phyloP scores from a whole-genome alignment of 2,329 filamentous ascomycete species.

The Fusarium sp. region DNA sequence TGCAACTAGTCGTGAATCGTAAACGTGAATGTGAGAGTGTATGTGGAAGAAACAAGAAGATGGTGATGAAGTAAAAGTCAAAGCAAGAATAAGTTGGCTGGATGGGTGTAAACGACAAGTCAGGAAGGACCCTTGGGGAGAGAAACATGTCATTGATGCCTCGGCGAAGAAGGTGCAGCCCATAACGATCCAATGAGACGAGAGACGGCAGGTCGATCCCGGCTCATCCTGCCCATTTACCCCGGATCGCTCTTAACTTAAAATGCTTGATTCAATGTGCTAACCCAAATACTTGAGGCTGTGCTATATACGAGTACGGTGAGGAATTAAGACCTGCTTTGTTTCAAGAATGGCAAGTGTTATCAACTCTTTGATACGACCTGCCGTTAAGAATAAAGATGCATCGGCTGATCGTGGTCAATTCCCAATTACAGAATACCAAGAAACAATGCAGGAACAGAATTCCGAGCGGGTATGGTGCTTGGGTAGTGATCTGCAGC shows the following conservation, averaged over 20 bases:
- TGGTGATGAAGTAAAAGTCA: neutral
- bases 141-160: conserved; percentile 14
- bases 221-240: conserved; percentile 19
- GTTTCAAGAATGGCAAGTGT: neutral
- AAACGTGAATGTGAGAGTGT: neutral
- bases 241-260: conserved; percentile 13
- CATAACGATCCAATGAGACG: conserved; percentile 10
- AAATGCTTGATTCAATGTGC: conserved; percentile 9
- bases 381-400: neutral
- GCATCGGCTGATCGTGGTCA: neutral
- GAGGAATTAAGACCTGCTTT: neutral
- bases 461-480: neutral
- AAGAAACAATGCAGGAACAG: conserved; percentile 1
- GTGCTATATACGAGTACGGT: conserved; percentile 14
- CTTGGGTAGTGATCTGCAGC: conserved; percentile 1
- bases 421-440: neutral
- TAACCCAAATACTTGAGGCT: conserved; percentile 4
- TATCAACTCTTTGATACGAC: neutral
- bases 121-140: conserved; percentile 7
- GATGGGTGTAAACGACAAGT: neutral
- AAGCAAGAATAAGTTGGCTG: neutral
- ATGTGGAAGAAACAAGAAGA: neutral
- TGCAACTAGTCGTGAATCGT: conserved; percentile 10
- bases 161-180: conserved; percentile 15
- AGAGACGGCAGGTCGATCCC: conserved; percentile 3